These are phyloP conservation scores for Shiraia sp. DNA, from an alignment of 2,329 filamentous ascomycete genomes.

Conservation along the genomic window DNA sequence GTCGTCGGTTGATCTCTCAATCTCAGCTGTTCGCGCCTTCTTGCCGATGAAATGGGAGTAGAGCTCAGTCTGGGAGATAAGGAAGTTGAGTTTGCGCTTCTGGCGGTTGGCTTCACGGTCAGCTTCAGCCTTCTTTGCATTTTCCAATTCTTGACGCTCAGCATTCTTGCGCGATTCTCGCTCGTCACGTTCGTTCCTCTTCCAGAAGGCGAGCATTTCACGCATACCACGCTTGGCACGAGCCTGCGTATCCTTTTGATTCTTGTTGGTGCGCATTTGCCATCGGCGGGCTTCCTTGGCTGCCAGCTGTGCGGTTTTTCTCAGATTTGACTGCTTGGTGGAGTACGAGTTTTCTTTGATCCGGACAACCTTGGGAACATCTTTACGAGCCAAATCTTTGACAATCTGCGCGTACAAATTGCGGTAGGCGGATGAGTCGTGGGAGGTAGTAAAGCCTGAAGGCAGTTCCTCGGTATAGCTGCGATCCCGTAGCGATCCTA, in stretches of 20 bases:
- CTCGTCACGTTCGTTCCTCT: constrained; percentile 96
- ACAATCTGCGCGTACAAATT: constrained; percentile 98
- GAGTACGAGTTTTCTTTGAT: constrained; percentile 83
- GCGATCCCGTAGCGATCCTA: constrained; percentile 48
- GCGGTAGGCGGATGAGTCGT: constrained; percentile 90
- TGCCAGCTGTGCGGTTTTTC: constrained; percentile 94
- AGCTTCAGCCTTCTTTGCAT: constrained; percentile 93
- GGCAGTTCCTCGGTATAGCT: constrained; percentile 55
- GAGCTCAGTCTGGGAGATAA: constrained; percentile 97
- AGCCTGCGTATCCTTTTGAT: constrained; percentile 95
- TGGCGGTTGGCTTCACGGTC: constrained; percentile 96
- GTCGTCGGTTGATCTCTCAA: constrained; percentile 86
- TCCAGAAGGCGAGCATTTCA: constrained; percentile 99
- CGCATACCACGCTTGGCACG: constrained; percentile 97
- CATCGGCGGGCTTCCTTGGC: constrained; percentile 97
- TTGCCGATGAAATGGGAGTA: constrained; percentile 99
- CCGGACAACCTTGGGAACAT: constrained; percentile 89
- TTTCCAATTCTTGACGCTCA: constrained; percentile 94
- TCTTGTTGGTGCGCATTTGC: constrained; percentile 98
- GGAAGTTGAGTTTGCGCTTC: constrained; percentile 98
- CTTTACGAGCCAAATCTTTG: constrained; percentile 91
- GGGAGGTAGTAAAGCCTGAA: constrained; percentile 54
- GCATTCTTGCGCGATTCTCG: constrained; percentile 91
- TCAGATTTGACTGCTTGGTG: constrained; percentile 90
- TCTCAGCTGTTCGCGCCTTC: constrained; percentile 97